Evolutionary conservation across 768 basidiomycete species (phyloP), one percentile per base, ranked within the genome.

Genomic region (Psilocybe cyanescens): DNA sequence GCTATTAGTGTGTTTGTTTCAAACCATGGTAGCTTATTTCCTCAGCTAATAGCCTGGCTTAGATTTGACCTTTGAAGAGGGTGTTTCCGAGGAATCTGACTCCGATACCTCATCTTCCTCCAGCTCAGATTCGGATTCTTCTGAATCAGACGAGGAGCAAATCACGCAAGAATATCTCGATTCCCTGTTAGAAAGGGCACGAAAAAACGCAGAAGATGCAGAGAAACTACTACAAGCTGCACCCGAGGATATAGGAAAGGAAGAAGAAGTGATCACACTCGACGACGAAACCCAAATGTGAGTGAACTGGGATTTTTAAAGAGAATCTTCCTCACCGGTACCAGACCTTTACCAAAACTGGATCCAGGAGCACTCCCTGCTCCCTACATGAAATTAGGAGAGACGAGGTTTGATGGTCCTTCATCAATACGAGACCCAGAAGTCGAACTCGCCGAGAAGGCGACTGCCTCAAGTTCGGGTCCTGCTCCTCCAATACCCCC

Each of bases 401-500:
- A 77, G 57, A 73, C 73, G 28, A 76, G 76, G 35, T 74, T 75
- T 53, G 79, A 80, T 5, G 78, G 78, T 3, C 80, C 83, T 5
- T 80, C 77, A 3, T 74, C 72, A 35, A 72, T 88, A 14, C 80
- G 82, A 41, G 90, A 93, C 73, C 85, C 88, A 33, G 90, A 87
- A 52, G 79, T 83, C 3, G 83, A 86, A 69, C 75, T 72, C 2
- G 81, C 80, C 9, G 81, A 83, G 72, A 76, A 77, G 60, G 82
- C 83, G 8, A 77, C 83, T n/a, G 80, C 84, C 11, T 79, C 79
- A 19, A 74, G 68, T 19, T 73, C 76, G 44, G 76, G 74, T 5
- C 91, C 89, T 48, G 81, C 84, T 31, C 84, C 87, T 4, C 91
- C 90, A 37, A 73, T 82, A 54, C 85, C 85, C 16, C 87, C 88